These are phyloP conservation scores for Pisolithus marmoratus DNA, from an alignment of 768 basidiomycete species.

Conservation along the genomic window DNA sequence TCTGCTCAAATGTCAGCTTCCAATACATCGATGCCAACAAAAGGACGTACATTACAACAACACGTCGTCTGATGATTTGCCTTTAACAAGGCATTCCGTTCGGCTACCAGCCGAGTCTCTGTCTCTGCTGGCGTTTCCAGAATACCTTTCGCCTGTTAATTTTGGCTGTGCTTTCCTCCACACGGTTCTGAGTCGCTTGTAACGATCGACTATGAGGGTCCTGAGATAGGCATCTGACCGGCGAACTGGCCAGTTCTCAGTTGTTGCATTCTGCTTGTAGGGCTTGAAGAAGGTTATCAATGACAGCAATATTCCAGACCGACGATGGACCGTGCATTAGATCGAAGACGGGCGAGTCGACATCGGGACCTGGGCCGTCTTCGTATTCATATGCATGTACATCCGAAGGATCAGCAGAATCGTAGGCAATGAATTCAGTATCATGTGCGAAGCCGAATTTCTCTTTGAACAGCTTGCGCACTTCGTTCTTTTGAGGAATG, in stretches of 20 bases:
- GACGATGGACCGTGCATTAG: no score
- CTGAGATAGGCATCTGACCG: constrained; percentile 1
- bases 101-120: not conserved
- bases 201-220: not conserved
- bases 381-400: no score
- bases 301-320: no score
- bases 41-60: constrained; percentile 2
- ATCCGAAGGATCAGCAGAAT: no score
- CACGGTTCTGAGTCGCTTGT: constrained; percentile 1
- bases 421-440: no score
- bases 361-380: no score
- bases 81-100: not conserved
- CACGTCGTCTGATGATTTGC: not conserved
- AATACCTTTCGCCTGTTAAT: not conserved
- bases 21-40: not conserved
- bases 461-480: no score
- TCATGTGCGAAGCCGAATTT: no score
- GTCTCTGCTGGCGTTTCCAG: not conserved
- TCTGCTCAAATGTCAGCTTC: not conserved
- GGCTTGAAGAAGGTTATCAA: not conserved
- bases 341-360: no score
- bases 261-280: not conserved
- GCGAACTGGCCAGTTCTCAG: constrained; percentile 3
- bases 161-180: constrained; percentile 2
- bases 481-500: no score